Base-by-base conservation (phyloP, 2,329 filamentous ascomycete species). In the Leptographium wingfieldii region DNA sequence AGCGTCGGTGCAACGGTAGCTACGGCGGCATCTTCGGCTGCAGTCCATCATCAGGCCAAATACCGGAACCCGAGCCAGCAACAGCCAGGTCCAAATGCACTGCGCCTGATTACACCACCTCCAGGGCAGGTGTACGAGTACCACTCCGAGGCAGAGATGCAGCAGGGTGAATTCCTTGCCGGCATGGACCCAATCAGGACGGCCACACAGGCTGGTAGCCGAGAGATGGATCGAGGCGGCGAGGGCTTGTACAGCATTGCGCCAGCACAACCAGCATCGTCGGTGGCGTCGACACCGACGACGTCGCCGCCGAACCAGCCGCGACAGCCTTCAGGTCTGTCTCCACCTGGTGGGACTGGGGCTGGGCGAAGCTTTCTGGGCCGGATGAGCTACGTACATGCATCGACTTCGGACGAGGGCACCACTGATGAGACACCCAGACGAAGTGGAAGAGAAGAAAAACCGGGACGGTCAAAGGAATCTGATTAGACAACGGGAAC, bases 121-220 rank as follows among this genome's bases (percentile, higher is more conserved):
- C 68, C 69, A 7, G 76, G 76, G 3, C 75, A 77, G 49, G 74
- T 80, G 9, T 79, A 77, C 63, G 79, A 80, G 65, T 74, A 79
- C 56, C 51, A 14, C 14, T 72, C 74, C 16, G 77, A 80, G 16
- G 68, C 73, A 1, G 73, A 76, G 59, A 69, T 76, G 35, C 68
- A 67, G 27, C 74, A 73, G 58, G 71, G 69, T 12, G 73, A 73
- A 9, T 79, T 73, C 14, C 77, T 72, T 64, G 69, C 72, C 10
- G 75, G 75, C 33, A 48, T 2, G 19, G 58, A 55, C 14, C 25
- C 29, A 35, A 48, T 27, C 11, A 12, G 11, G 14, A 40, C 16
- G 40, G 40, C 40, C 9, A 43, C 40, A 19, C 16, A 43, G n/a
- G 33, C n/a, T 29, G n/a, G n/a, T 43, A 12, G 29, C 52, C 22